phyloP scores from a whole-genome alignment of 441 rosid species.

The Dalechampia spathulata region DNA sequence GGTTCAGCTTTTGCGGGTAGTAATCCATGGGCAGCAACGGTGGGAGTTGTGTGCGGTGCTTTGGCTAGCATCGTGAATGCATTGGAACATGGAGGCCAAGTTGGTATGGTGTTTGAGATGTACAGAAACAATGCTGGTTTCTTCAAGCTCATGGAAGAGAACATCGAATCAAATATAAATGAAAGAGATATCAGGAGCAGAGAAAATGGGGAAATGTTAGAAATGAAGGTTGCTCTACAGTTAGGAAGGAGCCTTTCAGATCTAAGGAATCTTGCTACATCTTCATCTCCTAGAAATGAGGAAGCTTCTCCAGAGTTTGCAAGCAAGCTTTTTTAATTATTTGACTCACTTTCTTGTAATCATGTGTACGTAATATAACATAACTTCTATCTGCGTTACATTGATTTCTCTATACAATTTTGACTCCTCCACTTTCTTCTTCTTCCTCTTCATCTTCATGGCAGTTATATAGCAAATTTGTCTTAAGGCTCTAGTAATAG shows the following conservation, averaged over 20 bases:
- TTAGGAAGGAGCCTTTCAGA: conserved; percentile 34
- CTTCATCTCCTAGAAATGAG: conserved; percentile 2
- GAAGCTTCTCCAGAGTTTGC: conserved; percentile 24
- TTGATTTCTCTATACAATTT: too few relatives aligned
- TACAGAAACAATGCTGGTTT: conserved; percentile 26
- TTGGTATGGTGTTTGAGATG: conserved; percentile 34
- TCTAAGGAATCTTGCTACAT: conserved; percentile 22
- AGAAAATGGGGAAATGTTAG: conserved; percentile 21
- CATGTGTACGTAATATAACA: too few relatives aligned
- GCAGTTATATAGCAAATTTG: too few relatives aligned
- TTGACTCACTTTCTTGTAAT: background rate
- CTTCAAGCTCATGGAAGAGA: conserved; percentile 29
- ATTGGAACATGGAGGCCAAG: conserved; percentile 29
- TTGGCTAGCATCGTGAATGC: conserved; percentile 22
- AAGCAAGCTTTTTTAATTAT: conserved; percentile 31
- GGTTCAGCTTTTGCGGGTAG: conserved; percentile 20
- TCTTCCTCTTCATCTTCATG: too few relatives aligned
- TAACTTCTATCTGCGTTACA: too few relatives aligned
- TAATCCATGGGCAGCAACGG: conserved; percentile 14
- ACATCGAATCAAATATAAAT: conserved; percentile 21
- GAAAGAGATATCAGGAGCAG: conserved; percentile 11
- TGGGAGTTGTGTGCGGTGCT: conserved; percentile 22
- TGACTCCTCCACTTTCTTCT: too few relatives aligned
- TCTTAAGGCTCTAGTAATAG: too few relatives aligned
- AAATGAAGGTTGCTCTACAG: conserved; percentile 29